Conservation (phyloP, 176 grass and related monocot genomes). For the Oryza australiensis region DNA sequence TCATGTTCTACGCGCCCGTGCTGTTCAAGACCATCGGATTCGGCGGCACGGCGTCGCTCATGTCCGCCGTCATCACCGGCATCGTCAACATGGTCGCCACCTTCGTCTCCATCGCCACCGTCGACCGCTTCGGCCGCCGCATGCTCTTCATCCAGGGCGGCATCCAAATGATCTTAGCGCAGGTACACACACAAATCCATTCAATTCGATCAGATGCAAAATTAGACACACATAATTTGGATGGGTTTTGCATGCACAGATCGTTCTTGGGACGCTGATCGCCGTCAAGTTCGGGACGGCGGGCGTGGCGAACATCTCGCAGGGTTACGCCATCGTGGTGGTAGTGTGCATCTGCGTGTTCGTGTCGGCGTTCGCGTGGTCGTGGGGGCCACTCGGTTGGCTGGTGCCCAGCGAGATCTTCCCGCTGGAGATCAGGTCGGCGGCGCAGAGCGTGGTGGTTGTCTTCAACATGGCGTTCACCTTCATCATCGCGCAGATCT, state of each 20-base stretch:
- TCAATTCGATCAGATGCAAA: too few species aligned
- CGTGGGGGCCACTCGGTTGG: slow-evolving; percentile 86
- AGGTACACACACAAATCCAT: background rate
- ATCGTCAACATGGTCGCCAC: slow-evolving; percentile 48
- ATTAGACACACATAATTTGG: background rate
- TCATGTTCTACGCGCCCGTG: slow-evolving; percentile 59
- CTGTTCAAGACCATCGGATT: slow-evolving; percentile 63
- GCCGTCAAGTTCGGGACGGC: slow-evolving; percentile 29
- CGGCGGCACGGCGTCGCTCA: slow-evolving; percentile 45
- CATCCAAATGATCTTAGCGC: slow-evolving; percentile 30
- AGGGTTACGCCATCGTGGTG: slow-evolving; percentile 27
- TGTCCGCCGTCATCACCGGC: slow-evolving; percentile 53
- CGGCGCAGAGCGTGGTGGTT: slow-evolving; percentile 64
- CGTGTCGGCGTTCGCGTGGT: slow-evolving; percentile 86
- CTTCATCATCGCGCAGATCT: slow-evolving; percentile 47
- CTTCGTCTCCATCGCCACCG: slow-evolving; percentile 49
- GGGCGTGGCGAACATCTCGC: slow-evolving; percentile 33
- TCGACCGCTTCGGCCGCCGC: slow-evolving; percentile 45
- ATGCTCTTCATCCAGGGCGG: slow-evolving; percentile 43
- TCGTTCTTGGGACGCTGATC: slow-evolving; percentile 44
- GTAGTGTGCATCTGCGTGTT: slow-evolving; percentile 72
- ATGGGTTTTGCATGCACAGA: background rate
- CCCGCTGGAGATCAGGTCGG: slow-evolving; percentile 78
- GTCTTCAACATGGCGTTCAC: slow-evolving; percentile 55
- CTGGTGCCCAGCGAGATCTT: slow-evolving; percentile 89